phyloP scores from a whole-genome alignment of 306 rosid genomes.

The Vigna unguiculata region DNA sequence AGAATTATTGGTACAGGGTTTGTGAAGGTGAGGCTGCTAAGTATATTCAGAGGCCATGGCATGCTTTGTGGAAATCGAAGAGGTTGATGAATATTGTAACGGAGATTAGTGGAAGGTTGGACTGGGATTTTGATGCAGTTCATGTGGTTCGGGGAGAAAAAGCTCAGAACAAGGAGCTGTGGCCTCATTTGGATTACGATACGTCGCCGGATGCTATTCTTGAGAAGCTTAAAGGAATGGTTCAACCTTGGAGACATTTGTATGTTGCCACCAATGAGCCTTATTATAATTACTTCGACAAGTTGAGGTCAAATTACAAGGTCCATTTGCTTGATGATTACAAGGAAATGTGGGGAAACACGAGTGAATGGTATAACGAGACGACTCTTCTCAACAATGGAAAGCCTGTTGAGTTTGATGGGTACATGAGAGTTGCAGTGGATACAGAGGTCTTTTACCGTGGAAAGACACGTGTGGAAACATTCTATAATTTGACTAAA shows the following conservation, averaged over 20 bases:
- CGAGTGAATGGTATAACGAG: slow-evolving; percentile 96
- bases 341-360: slow-evolving; percentile 84
- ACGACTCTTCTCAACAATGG: slow-evolving; percentile 72
- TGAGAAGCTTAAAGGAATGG: slow-evolving; percentile 76
- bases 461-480: slow-evolving; percentile 86
- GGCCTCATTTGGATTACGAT: slow-evolving; percentile 92
- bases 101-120: slow-evolving; percentile 85
- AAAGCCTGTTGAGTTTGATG: slow-evolving; percentile 91
- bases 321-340: slow-evolving; percentile 96
- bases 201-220: slow-evolving; percentile 80
- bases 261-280: slow-evolving; percentile 94
- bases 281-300: slow-evolving; percentile 91
- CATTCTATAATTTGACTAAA: slow-evolving; percentile 85
- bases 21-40: slow-evolving; percentile 94
- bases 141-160: slow-evolving; percentile 97
- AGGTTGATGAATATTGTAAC: slow-evolving; percentile 96
- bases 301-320: slow-evolving; percentile 84
- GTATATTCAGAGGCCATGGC: slow-evolving; percentile 92
- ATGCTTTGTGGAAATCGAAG: slow-evolving; percentile 96
- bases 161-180: slow-evolving; percentile 83
- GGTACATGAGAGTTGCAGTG: slow-evolving; percentile 98
- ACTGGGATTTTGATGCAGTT: slow-evolving; percentile 95
- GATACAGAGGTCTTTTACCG: slow-evolving; percentile 96
- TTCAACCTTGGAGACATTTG: slow-evolving; percentile 89
- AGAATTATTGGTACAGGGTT: slow-evolving; percentile 97